Conservation (phyloP, 2,329 filamentous ascomycete species). For the Rutstroemia sp. region DNA sequence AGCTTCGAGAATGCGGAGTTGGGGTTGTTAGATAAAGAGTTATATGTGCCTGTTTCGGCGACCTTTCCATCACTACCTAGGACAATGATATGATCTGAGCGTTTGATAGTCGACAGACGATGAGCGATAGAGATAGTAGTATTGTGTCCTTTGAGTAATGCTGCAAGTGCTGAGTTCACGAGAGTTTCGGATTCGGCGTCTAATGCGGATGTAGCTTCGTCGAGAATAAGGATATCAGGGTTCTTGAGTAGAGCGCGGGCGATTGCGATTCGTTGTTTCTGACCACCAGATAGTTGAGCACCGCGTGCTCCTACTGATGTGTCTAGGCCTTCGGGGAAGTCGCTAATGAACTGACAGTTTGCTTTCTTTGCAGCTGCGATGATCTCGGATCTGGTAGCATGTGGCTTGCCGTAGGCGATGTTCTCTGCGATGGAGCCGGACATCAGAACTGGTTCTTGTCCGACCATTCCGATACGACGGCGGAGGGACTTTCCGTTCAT, state of each 20-base stretch:
- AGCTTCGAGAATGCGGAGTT: conserved; percentile 85
- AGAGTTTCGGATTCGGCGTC: conserved; percentile 96
- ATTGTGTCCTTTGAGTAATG: conserved; percentile 76
- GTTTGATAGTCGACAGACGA: conserved; percentile 90
- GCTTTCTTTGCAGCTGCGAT: conserved; percentile 81
- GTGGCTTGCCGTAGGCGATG: conserved; percentile 82
- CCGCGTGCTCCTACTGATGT: conserved; percentile 89
- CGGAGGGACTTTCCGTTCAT: conserved; percentile 94
- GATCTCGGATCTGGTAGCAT: conserved; percentile 72
- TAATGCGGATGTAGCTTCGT: conserved; percentile 91
- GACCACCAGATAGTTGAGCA: conserved; percentile 88
- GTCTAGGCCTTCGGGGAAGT: conserved; percentile 92
- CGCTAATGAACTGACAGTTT: conserved; percentile 93
- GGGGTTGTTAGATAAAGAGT: conserved; percentile 62
- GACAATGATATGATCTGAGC: conserved; percentile 90
- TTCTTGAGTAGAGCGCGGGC: conserved; percentile 90
- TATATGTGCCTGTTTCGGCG: conserved; percentile 82
- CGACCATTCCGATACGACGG: conserved; percentile 87
- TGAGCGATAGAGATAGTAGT: conserved; percentile 98
- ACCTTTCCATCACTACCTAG: conserved; percentile 80
- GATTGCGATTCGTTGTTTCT: conserved; percentile 97
- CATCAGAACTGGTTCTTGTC: conserved; percentile 91
- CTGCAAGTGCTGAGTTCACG: conserved; percentile 82
- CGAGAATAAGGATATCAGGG: conserved; percentile 92
- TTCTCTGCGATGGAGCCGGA: conserved; percentile 81